A percentile compares a stretch with the other conserved stretches of the same genome.
Conservation (phyloP, 352 stramenopile species). For the Achlya hypogyna region DNA sequence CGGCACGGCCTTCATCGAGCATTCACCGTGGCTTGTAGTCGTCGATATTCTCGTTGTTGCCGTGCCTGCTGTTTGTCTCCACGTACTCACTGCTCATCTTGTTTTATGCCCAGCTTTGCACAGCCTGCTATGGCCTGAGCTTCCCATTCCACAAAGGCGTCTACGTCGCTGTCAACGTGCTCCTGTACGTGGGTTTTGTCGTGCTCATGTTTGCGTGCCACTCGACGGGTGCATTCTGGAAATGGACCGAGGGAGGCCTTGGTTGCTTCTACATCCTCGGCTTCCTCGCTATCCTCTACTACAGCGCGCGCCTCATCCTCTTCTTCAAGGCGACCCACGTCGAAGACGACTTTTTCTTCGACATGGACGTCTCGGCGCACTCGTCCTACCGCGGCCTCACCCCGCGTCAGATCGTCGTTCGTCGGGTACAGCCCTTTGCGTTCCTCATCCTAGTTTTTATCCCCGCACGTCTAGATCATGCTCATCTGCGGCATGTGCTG, state of each 20-base stretch:
- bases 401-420: slow-evolving; percentile 53
- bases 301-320: slow-evolving; percentile 65
- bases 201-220: slow-evolving; percentile 36
- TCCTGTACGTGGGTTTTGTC: slow-evolving; percentile 51
- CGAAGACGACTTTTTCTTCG: slow-evolving; percentile 77
- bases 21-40: slow-evolving; percentile 2
- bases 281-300: slow-evolving; percentile 66
- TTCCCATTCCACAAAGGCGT: slow-evolving; percentile 61
- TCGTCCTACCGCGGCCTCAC: slow-evolving; percentile 24
- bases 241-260: slow-evolving; percentile 56
- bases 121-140: slow-evolving; percentile 65
- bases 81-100: slow-evolving; percentile 80
- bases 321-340: slow-evolving; percentile 68
- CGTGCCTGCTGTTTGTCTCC: slow-evolving; percentile 72
- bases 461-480: slow-evolving; percentile 42
- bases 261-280: slow-evolving; percentile 52
- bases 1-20: slow-evolving; percentile 34
- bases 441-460: neutral
- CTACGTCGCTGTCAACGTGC: slow-evolving; percentile 71
- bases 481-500: slow-evolving; percentile 62
- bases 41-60: slow-evolving; percentile 60
- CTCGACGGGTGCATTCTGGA: slow-evolving; percentile 48
- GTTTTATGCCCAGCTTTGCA: slow-evolving; percentile 79
- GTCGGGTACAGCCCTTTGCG: slow-evolving; percentile 32
- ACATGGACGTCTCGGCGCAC: slow-evolving; percentile 28